Base-by-base conservation (phyloP, 2,329 filamentous ascomycete species). In the Harringtonia lauricola region DNA sequence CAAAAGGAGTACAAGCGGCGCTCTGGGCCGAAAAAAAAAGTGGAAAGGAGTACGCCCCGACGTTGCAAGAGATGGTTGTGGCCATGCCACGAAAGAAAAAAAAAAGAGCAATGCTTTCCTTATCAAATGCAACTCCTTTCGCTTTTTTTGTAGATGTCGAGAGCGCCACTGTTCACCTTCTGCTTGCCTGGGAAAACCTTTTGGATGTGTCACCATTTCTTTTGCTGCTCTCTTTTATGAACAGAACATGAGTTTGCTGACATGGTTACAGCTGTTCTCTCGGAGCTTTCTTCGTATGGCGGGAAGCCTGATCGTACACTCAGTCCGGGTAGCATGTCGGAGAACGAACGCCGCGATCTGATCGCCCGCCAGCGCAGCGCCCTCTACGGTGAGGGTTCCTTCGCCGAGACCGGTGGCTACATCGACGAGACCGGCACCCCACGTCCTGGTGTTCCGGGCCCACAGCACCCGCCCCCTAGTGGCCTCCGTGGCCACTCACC, bases 311-410 rank as follows among this genome's bases (percentile, higher is more conserved):
- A 92, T 59, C 85, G 86, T 61, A 82, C 86, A 56, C 76, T 88
- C 68, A 92, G 86, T 68, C 86, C 86, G 43, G 81, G 81, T 55
- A 66, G 71, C 59, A 85, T 95, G 83, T 94, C 83, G 60, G 92
- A 96, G 69, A 89, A 95, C 57, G 89, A 95, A 59, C 90, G 90
- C 56, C 87, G 90, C 56, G 90, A 96, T 56, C 74, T 96, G 63
- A 94, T 96, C 64, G 86, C 89, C 55, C 89, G 90, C 59, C 92
- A 96, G 68, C 88, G 94, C 65, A 89, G 83, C 64, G 89, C 90
- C 52, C 69, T 98, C 53, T 98, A 96, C 64, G 87, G 88, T 60
- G 86, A 86, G 59, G 72, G 72, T 12, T 62, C 74, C 41, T 83
- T 86, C 60, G 79, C 82, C 58, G 80, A 82, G 52, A 77, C 75